phyloP scores from a whole-genome alignment of 2,329 filamentous ascomycete genomes.

The Cytospora mali region DNA sequence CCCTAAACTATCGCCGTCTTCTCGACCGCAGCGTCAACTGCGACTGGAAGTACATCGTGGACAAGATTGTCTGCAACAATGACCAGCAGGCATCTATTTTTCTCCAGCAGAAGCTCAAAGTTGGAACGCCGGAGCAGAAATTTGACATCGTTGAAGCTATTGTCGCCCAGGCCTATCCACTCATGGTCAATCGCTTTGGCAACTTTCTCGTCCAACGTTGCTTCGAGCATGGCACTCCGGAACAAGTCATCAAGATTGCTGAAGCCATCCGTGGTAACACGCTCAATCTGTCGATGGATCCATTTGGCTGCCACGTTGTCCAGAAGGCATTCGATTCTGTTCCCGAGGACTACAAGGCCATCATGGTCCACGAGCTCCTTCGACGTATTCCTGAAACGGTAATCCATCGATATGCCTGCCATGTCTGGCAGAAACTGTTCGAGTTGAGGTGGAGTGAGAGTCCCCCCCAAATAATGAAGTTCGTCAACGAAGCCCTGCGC shows the following conservation, averaged over 20 bases:
- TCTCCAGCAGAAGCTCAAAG: conserved; percentile 97
- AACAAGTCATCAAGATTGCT: conserved; percentile 93
- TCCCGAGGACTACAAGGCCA: conserved; percentile 94
- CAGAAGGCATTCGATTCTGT: conserved; percentile 99
- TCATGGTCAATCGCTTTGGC: conserved; percentile 98
- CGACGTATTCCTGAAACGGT: conserved; percentile 96
- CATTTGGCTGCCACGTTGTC: conserved; percentile 96
- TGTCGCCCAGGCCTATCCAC: conserved; percentile 86
- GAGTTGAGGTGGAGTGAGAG: conserved; percentile 94
- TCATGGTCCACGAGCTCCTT: conserved; percentile 98
- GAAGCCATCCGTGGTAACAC: conserved; percentile 93
- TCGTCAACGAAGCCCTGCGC: conserved; percentile 89
- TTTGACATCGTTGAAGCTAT: conserved; percentile 97
- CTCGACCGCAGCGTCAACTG: conserved; percentile 95
- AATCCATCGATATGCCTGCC: conserved; percentile 96
- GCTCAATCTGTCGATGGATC: conserved; percentile 93
- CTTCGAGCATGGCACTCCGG: conserved; percentile 95
- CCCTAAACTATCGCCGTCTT: conserved; percentile 92
- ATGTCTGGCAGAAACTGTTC: conserved; percentile 99
- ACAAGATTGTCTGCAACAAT: conserved; percentile 99
- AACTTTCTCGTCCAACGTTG: conserved; percentile 98
- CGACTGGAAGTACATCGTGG: conserved; percentile 99
- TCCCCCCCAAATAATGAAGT: conserved; percentile 97
- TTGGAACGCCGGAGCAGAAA: conserved; percentile 92
- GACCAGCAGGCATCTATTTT: conserved; percentile 99